Base-by-base conservation (phyloP, 441 rosid species). In the Sinapis alba region DNA sequence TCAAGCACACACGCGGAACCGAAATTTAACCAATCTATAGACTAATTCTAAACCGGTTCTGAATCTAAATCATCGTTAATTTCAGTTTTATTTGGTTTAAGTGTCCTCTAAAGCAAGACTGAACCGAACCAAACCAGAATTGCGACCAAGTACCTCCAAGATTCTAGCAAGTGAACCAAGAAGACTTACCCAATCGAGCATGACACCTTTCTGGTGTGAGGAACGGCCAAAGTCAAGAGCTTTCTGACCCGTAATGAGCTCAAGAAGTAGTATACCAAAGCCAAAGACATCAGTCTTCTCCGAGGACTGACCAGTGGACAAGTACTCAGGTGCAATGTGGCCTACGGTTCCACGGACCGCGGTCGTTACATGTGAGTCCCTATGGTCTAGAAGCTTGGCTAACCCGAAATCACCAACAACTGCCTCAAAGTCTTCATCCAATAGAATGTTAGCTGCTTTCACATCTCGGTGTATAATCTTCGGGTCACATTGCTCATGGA, bases 321-420 rank as follows among this genome's bases (percentile, higher is more conserved):
- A 83, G 85, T 92, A 95, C 83, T 95, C 99, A 0, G 99, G 99
- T 16, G 99, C 96, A 69, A 95, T 95, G 80, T 95, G 99, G 32
- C 99, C 99, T 0, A 89, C 87, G 0, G 99, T 95, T 79, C 99
- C 99, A 61, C 98, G 96, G 21, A 95, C 98, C 0, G 96, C 94
- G 1, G 99, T 95, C 28, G 98, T 95, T 57, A 95, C 98, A 0
- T 95, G 98, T 15, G 98, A 88, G 66, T 95, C 99, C 62, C 89
- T 85, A 84, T 95, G 98, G 78, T 92, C 98, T 74, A 95, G 71
- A 78, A 95, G 98, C 90, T 95, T 95, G 41, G 99, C 99, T 78
- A 95, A 71, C 70, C 99, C 99, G 21, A 95, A 92, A 83, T 95
- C 99, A n/a, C 99, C 99, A 36, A 95, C 99, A 30, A 95, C 91